Evolutionary conservation across 768 basidiomycete genomes (phyloP), one percentile per base, ranked within the genome.

Genomic region (Tylopilus sp.): DNA sequence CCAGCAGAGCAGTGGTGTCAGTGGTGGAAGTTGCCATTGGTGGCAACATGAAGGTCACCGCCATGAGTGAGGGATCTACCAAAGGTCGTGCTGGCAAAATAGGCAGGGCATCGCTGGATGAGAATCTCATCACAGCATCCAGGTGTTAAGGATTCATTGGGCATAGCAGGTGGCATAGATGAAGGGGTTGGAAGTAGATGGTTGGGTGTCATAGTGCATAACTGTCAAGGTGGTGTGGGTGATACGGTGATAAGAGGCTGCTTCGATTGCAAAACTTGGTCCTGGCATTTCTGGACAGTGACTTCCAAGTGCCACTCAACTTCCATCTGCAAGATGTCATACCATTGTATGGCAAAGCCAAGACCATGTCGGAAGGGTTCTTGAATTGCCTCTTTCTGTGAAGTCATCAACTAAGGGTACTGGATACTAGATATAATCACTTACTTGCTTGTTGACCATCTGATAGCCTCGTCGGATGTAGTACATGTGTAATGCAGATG

Each of bases 361-460:
- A 71, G 52, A 2, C 68, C 48, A 0, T 50, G 53, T 0, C 66
- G 59, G 47, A 73, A 74, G 0, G 72, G 66, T n/a, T 51, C 36
- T 10, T 51, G 49, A 0, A 50, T 9, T 1, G 22, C 7, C 0
- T 49, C 17, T 0, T 13, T 12, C 30, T 31, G 30, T 4, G 30
- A 28, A n/a, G n/a, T n/a, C n/a, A n/a, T n/a, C n/a, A n/a, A n/a
- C n/a, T n/a, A n/a, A n/a, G n/a, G n/a, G n/a, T n/a, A n/a, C n/a
- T n/a, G n/a, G n/a, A n/a, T n/a, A n/a, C n/a, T n/a, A n/a, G n/a
- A n/a, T n/a, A n/a, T n/a, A n/a, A n/a, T n/a, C n/a, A n/a, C n/a
- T n/a, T n/a, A n/a, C 13, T 13, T 26, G 8, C 0, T 49, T 26
- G 9, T 49, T 35, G 1, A 33, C 48, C 17, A 49, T 25, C 1